Evolutionary conservation across 192 early-diverging fungal species (phyloP).

Genomic region (Rhizophagus clarus): DNA sequence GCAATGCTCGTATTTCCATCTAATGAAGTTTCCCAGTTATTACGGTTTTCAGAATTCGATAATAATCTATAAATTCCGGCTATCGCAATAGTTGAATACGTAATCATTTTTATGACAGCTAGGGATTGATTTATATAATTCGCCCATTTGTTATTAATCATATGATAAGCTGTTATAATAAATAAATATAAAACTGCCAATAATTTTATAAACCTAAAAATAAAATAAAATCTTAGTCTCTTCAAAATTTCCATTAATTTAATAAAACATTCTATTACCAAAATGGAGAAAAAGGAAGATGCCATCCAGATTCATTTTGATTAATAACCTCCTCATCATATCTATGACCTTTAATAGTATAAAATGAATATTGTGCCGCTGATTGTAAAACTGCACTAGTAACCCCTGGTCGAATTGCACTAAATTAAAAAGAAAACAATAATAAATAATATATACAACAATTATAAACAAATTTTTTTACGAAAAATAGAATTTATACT

Average conservation of each 20-base stretch:
- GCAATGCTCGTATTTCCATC: background rate
- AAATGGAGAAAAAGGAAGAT: background rate
- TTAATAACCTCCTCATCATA: background rate
- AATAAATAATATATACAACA: no score
- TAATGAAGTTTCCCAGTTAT: background rate
- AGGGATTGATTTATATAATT: background rate
- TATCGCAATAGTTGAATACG: background rate
- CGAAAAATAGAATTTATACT: no score
- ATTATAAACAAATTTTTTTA: no score
- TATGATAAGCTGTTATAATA: background rate
- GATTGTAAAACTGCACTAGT: no score
- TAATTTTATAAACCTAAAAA: background rate
- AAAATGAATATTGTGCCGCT: background rate
- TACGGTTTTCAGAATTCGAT: background rate
- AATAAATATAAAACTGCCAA: background rate
- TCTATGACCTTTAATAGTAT: background rate
- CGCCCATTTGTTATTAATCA: background rate
- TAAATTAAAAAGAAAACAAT: no score
- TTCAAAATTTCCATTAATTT: no score
- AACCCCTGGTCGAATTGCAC: no score
- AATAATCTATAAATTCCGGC: background rate
- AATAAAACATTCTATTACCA: background rate
- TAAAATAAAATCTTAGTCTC: background rate
- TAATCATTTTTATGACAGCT: background rate
- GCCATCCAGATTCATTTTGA: background rate